Base-by-base conservation (phyloP, 805 yeast species). In the Saccharomycopsis sp. region DNA sequence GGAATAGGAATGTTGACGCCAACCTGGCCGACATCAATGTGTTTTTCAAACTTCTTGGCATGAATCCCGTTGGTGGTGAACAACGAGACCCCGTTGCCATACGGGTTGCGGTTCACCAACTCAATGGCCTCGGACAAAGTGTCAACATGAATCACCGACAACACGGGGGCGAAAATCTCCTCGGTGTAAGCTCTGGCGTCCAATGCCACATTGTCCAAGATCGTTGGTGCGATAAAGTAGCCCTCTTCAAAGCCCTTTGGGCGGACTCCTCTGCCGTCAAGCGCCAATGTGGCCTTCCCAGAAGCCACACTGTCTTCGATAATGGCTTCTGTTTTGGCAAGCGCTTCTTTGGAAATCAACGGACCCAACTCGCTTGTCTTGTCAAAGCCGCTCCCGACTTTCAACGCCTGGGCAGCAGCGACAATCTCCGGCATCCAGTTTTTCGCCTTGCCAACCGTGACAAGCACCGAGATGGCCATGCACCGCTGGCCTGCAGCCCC, bases 401-500 rank as follows among this genome's bases (percentile, higher is more conserved):
- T 64, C 55, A 81, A 72, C 43, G 58, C 52, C 52, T 69, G 62
- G 34, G 86, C 86, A 34, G 69, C 72, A 39, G 59, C 66, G 25
- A 73, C 71, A 37, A 80, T 67, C 38, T 78, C 86, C 15, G 16
- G 13, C 31, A 62, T 52, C 83, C 85, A 79, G 48, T 69, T 70
- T 54, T 68, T 68, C 30, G 16, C 18, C 16, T 36, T 20, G 2
- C 87, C 87, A 18, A 81, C 86, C 15, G 84, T 72, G 38, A 80
- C 82, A 48, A 81, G 65, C 26, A 77, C 82, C 17, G 82, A 77
- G 39, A 81, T 75, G 8, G 85, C 83, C 82, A 80, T 76, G 62
- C 89, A 80, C 56, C 87, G 74, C 67, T 80, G 89, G 48, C 88
- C 89, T 15, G 88, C 87, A 38, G 88, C 87, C 23, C 88, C 86